These are phyloP conservation scores for Candida dubliniensis DNA, from an alignment of 1,139 yeast species.

Conservation along the genomic window DNA sequence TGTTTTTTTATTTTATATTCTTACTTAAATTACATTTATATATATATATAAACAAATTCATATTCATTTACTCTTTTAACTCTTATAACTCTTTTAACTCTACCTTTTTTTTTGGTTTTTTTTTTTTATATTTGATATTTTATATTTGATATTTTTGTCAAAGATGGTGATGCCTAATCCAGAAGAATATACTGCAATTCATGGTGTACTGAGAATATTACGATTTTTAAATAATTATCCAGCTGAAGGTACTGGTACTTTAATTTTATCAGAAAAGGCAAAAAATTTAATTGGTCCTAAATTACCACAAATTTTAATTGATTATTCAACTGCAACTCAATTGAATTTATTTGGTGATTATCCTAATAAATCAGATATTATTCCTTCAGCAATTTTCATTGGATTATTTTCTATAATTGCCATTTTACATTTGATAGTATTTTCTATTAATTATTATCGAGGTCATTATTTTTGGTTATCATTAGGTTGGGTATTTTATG, in stretches of 20 bases:
- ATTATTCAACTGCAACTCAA: slow-evolving; percentile 40
- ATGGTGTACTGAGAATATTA: slow-evolving; percentile 36
- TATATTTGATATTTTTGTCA: not conserved
- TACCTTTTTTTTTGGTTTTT: no score
- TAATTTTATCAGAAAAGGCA: slow-evolving; percentile 31
- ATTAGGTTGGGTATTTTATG: slow-evolving; percentile 55
- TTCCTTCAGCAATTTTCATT: slow-evolving; percentile 60
- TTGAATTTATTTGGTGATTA: slow-evolving; percentile 66
- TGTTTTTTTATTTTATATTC: no score
- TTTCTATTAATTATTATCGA: slow-evolving; percentile 49
- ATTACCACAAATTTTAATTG: slow-evolving; percentile 40
- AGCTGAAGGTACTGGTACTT: slow-evolving; percentile 53
- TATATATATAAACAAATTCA: no score
- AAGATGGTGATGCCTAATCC: slow-evolving; percentile 5
- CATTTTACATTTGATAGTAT: slow-evolving; percentile 50
- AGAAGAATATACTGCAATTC: slow-evolving; percentile 21
- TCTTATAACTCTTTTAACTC: no score
- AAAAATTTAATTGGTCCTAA: slow-evolving; percentile 19
- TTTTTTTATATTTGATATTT: not conserved
- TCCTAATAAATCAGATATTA: slow-evolving; percentile 55
- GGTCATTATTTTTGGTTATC: slow-evolving; percentile 68
- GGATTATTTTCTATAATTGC: slow-evolving; percentile 54
- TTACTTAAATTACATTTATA: no score
- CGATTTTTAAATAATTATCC: slow-evolving; percentile 38
- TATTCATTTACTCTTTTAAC: no score